Percentiles rank a stretch among this genome's conserved stretches.
These are phyloP conservation scores for Fusarium nematophilum DNA, from an alignment of 2,329 filamentous ascomycete species.

Conservation along the genomic window DNA sequence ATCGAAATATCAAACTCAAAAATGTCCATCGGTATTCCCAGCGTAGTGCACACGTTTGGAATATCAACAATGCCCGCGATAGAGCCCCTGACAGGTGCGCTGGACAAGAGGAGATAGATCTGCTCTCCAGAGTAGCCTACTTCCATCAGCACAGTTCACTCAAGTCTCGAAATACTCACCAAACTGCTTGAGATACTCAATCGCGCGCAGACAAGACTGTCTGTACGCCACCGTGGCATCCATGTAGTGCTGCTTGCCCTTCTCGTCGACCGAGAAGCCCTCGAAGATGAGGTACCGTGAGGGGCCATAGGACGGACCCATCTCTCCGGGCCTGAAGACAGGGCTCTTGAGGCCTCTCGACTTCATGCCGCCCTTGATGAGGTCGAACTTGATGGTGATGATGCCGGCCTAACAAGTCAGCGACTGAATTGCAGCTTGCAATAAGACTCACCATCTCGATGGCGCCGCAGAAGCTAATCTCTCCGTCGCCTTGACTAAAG, in stretches of 20 bases:
- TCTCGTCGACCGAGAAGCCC: constrained; percentile 88
- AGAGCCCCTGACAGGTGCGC: constrained; percentile 88
- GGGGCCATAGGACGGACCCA: constrained; percentile 32
- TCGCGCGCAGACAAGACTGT: constrained; percentile 75
- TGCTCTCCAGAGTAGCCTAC: constrained; percentile 73
- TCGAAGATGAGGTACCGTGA: constrained; percentile 55
- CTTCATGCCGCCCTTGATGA: constrained; percentile 83
- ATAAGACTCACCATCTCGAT: constrained; percentile 78
- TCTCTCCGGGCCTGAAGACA: constrained; percentile 83
- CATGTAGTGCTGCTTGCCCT: constrained; percentile 90
- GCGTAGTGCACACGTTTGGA: constrained; percentile 89
- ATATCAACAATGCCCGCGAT: constrained; percentile 92
- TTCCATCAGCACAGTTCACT: background rate
- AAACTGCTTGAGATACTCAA: constrained; percentile 52
- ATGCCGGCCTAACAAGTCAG: constrained; percentile 67
- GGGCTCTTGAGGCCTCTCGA: constrained; percentile 84
- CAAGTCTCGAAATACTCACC: constrained; percentile 20
- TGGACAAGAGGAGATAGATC: constrained; percentile 85
- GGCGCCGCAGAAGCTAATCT: constrained; percentile 88
- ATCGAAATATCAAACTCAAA: constrained; percentile 94
- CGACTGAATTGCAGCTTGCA: accelerated
- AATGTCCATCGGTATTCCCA: constrained; percentile 91
- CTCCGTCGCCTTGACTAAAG: constrained; percentile 89
- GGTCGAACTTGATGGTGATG: constrained; percentile 90
- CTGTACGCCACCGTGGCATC: constrained; percentile 89